These are phyloP conservation scores for Davidsoniella neocaledoniae DNA, from an alignment of 2,329 filamentous ascomycete species.

Conservation along the genomic window DNA sequence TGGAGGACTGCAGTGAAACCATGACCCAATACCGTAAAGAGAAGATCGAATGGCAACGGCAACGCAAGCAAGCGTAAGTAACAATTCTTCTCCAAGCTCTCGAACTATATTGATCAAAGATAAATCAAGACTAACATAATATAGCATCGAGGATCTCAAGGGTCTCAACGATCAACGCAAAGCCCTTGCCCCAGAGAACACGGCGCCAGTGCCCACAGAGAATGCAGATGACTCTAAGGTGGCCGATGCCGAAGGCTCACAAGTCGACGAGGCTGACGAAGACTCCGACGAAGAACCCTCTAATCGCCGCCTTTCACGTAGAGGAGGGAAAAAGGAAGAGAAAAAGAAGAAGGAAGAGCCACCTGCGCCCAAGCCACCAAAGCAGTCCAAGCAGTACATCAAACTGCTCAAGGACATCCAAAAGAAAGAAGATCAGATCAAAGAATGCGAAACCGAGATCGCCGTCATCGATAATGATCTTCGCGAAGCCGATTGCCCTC, in stretches of 20 bases:
- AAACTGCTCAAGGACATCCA: conserved; percentile 80
- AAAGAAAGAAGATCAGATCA: conserved; percentile 66
- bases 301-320: conserved; percentile 18
- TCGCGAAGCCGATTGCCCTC: conserved; percentile 81
- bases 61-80: conserved; percentile 47
- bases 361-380: conserved; percentile 47
- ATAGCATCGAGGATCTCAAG: conserved; percentile 53
- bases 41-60: conserved; percentile 81
- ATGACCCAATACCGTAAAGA: conserved; percentile 94
- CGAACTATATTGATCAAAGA: neutral
- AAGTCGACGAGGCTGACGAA: conserved; percentile 27
- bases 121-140: conserved; percentile 16
- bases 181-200: conserved; percentile 54
- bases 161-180: conserved; percentile 57
- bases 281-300: conserved; percentile 53
- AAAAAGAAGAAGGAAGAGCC: conserved; percentile 50
- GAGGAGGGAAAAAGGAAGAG: conserved; percentile 31
- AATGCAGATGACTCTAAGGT: conserved; percentile 44
- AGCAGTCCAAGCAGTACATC: conserved; percentile 75
- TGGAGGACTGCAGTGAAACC: conserved; percentile 80
- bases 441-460: conserved; percentile 72
- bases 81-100: conserved; percentile 17
- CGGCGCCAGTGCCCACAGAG: conserved; percentile 42
- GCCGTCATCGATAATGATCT: conserved; percentile 76
- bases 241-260: conserved; percentile 45